phyloP scores from a whole-genome alignment of 1,139 yeast genomes.

The Eremothecium gossypii region DNA sequence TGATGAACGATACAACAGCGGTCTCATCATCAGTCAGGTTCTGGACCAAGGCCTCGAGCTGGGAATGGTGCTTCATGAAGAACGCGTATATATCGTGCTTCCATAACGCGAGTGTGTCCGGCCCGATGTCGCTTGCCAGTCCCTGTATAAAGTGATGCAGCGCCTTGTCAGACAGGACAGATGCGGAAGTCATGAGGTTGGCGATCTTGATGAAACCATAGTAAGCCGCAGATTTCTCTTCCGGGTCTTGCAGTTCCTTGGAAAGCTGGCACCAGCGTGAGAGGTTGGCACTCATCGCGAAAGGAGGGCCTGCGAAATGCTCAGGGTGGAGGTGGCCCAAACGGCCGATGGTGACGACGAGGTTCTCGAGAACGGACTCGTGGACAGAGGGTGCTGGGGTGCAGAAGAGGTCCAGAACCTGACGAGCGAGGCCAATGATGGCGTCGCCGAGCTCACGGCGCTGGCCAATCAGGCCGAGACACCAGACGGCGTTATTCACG shows the following conservation, averaged over 20 bases:
- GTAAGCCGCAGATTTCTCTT: constrained; percentile 29
- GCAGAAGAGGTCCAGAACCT: constrained; percentile 56
- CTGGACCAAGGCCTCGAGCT: neutral
- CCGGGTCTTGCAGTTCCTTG: constrained; percentile 22
- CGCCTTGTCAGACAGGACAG: constrained; percentile 15
- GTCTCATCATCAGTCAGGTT: neutral
- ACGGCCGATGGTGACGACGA: constrained; percentile 91
- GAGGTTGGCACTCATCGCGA: constrained; percentile 23
- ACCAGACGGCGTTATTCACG: constrained; percentile 88
- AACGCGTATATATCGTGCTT: neutral
- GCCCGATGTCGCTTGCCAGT: constrained; percentile 16
- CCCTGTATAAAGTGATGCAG: constrained; percentile 21
- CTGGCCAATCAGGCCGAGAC: constrained; percentile 77
- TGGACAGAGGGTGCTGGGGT: constrained; percentile 36
- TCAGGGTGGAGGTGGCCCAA: constrained; percentile 62
- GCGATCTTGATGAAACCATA: constrained; percentile 27
- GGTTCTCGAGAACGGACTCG: constrained; percentile 65
- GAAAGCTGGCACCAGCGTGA: constrained; percentile 24
- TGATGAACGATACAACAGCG: neutral
- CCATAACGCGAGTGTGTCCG: neutral
- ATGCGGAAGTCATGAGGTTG: constrained; percentile 18
- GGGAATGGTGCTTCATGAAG: constrained; percentile 1
- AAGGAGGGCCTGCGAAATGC: constrained; percentile 39
- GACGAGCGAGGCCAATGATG: constrained; percentile 47
- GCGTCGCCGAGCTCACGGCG: constrained; percentile 55